Evolutionary conservation across 2,329 filamentous ascomycete genomes (phyloP).

Genomic region (Byssoonygena ceratinophila): DNA sequence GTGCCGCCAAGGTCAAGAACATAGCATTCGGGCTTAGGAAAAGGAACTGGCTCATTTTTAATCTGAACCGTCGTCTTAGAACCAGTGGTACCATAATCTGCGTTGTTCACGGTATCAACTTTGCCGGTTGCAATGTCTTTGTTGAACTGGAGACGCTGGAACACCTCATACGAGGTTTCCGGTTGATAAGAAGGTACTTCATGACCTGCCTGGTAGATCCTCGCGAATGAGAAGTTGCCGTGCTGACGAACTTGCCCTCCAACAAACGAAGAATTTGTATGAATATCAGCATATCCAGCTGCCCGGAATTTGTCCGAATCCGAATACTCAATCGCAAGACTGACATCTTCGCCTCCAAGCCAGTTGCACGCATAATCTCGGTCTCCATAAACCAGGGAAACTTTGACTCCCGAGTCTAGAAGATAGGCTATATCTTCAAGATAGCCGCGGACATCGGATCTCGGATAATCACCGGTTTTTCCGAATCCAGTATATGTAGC

Average conservation of each 20-base stretch:
- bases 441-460: slow-evolving; percentile 19
- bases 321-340: slow-evolving; percentile 37
- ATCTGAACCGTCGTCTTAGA: slow-evolving; percentile 33
- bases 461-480: slow-evolving; percentile 40
- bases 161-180: slow-evolving; percentile 45
- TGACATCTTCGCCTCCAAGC: slow-evolving; percentile 42
- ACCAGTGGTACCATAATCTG: slow-evolving; percentile 33
- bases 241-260: slow-evolving; percentile 34
- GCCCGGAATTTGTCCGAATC: slow-evolving; percentile 31
- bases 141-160: slow-evolving; percentile 43
- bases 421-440: slow-evolving; percentile 35
- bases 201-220: slow-evolving; percentile 27
- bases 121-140: slow-evolving; percentile 48
- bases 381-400: slow-evolving; percentile 49
- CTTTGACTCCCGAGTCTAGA: slow-evolving; percentile 48
- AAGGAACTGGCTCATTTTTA: slow-evolving; percentile 36
- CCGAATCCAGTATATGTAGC: slow-evolving; percentile 41
- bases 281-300: slow-evolving; percentile 36
- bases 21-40: slow-evolving; percentile 37
- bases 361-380: slow-evolving; percentile 45
- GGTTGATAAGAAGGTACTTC: slow-evolving; percentile 46
- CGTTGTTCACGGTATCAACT: slow-evolving; percentile 30
- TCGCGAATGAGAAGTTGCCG: slow-evolving; percentile 34
- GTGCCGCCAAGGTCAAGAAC: slow-evolving; percentile 29
- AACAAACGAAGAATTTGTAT: slow-evolving; percentile 26